A percentile compares a stretch with the other conserved stretches of the same genome.
Conservation (phyloP, 768 basidiomycete genomes). For the Podaxis carcinomalis region DNA sequence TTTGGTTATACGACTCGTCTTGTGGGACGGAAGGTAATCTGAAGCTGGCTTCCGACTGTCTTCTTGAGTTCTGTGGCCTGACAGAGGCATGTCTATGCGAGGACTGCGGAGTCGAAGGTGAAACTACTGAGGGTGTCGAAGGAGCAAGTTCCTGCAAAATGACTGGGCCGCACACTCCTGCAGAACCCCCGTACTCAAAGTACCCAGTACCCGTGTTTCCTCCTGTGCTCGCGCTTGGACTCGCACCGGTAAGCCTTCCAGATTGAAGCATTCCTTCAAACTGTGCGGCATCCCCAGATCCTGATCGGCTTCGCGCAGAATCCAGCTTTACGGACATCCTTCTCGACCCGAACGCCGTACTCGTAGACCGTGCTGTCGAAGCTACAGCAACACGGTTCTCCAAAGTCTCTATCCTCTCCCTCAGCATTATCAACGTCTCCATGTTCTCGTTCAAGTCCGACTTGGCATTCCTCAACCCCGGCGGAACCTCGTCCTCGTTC, state of each 20-base stretch:
- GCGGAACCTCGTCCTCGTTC: background rate
- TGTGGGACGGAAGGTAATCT: background rate
- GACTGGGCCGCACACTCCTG: background rate
- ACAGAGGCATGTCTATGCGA: background rate
- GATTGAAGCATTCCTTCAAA: background rate
- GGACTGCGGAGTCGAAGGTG: background rate
- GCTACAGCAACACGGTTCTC: conserved; percentile 1
- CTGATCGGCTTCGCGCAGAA: too few species aligned
- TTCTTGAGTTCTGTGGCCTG: background rate
- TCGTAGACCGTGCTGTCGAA: background rate
- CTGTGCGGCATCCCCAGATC: too few species aligned
- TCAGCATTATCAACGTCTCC: conserved; percentile 1
- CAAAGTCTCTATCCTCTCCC: conserved; percentile 3
- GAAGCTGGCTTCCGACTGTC: background rate
- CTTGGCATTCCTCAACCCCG: background rate
- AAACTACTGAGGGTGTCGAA: background rate
- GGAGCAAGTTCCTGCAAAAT: background rate
- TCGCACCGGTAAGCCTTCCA: background rate
- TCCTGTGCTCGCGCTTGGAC: background rate
- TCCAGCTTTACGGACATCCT: too few species aligned
- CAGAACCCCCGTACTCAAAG: background rate
- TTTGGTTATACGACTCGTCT: conserved; percentile 3
- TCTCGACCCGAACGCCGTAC: too few species aligned
- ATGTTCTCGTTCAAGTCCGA: conserved; percentile 4
- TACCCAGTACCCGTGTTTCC: background rate